Percentiles rank a stretch among this genome's conserved stretches.
phyloP scores from a whole-genome alignment of 805 yeast species.

The Spathaspora passalidarum region DNA sequence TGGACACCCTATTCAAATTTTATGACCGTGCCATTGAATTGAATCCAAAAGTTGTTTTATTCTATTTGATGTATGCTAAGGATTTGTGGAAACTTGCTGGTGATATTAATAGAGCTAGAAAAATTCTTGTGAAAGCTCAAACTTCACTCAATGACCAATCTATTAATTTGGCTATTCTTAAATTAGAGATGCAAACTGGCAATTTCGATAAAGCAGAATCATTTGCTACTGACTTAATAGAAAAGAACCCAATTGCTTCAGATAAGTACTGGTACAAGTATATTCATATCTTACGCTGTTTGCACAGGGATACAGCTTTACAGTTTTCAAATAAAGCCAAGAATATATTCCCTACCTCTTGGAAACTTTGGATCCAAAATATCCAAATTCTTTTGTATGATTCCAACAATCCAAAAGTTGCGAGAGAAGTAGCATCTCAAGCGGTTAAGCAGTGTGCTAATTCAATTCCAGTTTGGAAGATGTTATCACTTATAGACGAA shows the following conservation, averaged over 20 bases:
- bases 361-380: slow-evolving; percentile 58
- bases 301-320: slow-evolving; percentile 5
- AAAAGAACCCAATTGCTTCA: slow-evolving; percentile 17
- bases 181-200: slow-evolving; percentile 50
- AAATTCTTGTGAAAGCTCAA: slow-evolving; percentile 49
- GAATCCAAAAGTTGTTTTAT: slow-evolving; percentile 47
- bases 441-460: slow-evolving; percentile 52
- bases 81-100: slow-evolving; percentile 54
- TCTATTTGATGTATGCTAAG: slow-evolving; percentile 70
- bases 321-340: slow-evolving; percentile 46
- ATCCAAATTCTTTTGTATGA: slow-evolving; percentile 49
- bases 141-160: slow-evolving; percentile 37
- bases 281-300: slow-evolving; percentile 21
- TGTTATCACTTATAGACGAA: slow-evolving; percentile 48
- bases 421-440: slow-evolving; percentile 44
- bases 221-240: slow-evolving; percentile 21
- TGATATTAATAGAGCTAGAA: slow-evolving; percentile 51
- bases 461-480: slow-evolving; percentile 51
- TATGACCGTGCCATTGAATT: slow-evolving; percentile 53
- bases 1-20: slow-evolving; percentile 19
- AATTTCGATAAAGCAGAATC: slow-evolving; percentile 39
- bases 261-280: slow-evolving; percentile 63
- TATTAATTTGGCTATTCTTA: slow-evolving; percentile 71
- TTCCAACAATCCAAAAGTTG: slow-evolving; percentile 27
- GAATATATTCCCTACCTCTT: slow-evolving; percentile 43